Conservation (phyloP, 2,329 filamentous ascomycete genomes). For the Trichoderma koningiopsis region DNA sequence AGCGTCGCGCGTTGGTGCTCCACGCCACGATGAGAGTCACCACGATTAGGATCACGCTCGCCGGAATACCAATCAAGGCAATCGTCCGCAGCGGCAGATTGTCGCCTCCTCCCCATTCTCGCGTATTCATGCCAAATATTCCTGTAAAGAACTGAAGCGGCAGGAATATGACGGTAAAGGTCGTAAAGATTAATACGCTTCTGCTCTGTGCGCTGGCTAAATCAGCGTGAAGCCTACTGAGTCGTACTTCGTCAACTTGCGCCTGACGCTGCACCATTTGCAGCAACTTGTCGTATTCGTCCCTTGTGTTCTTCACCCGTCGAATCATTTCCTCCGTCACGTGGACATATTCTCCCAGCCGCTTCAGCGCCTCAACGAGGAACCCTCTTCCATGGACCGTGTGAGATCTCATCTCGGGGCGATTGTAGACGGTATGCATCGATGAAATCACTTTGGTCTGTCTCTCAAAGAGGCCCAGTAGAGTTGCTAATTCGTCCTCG, state of each 20-base stretch:
- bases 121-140: constrained; percentile 66
- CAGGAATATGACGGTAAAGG: constrained; percentile 64
- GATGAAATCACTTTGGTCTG: constrained; percentile 54
- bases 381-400: constrained; percentile 54
- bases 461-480: constrained; percentile 59
- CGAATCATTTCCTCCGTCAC: constrained; percentile 60
- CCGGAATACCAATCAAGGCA: constrained; percentile 51
- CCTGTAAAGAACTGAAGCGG: constrained; percentile 67
- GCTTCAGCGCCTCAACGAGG: constrained; percentile 54
- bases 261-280: constrained; percentile 69
- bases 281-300: constrained; percentile 65
- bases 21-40: constrained; percentile 58
- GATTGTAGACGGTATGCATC: constrained; percentile 50
- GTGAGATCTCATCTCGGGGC: constrained; percentile 43
- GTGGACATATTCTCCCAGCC: constrained; percentile 57
- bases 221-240: constrained; percentile 64
- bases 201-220: constrained; percentile 63
- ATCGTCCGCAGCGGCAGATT: constrained; percentile 49
- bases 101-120: constrained; percentile 58
- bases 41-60: constrained; percentile 52
- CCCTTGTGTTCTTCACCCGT: constrained; percentile 59
- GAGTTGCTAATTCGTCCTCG: constrained; percentile 62
- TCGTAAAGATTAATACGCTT: constrained; percentile 68
- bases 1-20: constrained; percentile 48
- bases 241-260: constrained; percentile 66